phyloP scores from a whole-genome alignment of 768 basidiomycete species.

The Agaricus subrufescens region DNA sequence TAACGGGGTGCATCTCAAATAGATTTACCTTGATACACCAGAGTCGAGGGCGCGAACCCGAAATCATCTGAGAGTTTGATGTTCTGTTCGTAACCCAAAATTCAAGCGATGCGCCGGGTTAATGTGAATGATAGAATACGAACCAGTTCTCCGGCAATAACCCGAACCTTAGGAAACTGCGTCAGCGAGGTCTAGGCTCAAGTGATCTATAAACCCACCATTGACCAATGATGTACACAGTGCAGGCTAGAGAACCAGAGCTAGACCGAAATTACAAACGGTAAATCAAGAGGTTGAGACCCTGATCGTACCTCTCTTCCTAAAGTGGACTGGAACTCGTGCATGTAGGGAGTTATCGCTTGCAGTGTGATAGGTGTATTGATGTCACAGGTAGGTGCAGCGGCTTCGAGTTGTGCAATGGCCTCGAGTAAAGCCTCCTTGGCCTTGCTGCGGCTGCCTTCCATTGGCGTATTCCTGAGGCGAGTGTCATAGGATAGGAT shows the following conservation, averaged over 20 bases:
- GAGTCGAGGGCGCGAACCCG: conserved; percentile 82
- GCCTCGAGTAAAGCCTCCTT: conserved; percentile 49
- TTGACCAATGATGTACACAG: conserved; percentile 89
- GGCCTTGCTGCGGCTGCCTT: conserved; percentile 59
- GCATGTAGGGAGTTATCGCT: conserved; percentile 75
- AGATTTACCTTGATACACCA: conserved; percentile 62
- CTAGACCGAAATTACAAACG: conserved; percentile 28
- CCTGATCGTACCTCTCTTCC: conserved; percentile 63
- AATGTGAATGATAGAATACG: conserved; percentile 18
- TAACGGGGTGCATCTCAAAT: background rate
- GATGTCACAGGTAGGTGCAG: conserved; percentile 44
- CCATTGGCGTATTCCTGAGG: conserved; percentile 80
- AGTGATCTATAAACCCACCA: conserved; percentile 43
- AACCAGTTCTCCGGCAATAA: conserved; percentile 81
- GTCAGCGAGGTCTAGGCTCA: conserved; percentile 6
- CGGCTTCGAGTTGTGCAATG: conserved; percentile 50
- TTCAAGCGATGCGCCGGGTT: background rate
- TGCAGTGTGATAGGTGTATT: conserved; percentile 65
- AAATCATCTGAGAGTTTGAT: conserved; percentile 71
- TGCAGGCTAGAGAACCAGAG: conserved; percentile 85
- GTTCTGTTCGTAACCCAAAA: conserved; percentile 33
- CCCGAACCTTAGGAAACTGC: conserved; percentile 52
- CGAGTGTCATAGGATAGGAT: conserved; percentile 74
- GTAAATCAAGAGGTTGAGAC: background rate
- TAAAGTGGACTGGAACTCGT: conserved; percentile 73